phyloP scores from a whole-genome alignment of 805 yeast species.

The Starmera caribaea region DNA sequence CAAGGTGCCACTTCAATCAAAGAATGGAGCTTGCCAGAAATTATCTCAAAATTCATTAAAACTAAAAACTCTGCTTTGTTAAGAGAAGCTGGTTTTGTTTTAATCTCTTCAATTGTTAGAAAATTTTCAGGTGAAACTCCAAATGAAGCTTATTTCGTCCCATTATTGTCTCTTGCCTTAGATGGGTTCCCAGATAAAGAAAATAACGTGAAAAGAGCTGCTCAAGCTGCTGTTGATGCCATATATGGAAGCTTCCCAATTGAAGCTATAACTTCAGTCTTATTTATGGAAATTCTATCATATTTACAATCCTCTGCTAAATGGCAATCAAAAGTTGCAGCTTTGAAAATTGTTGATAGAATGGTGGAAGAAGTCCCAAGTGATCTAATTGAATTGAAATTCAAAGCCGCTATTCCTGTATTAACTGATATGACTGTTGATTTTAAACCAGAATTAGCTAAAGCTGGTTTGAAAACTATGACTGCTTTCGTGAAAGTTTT shows the following conservation, averaged over 20 bases:
- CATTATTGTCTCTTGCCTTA: constrained; percentile 51
- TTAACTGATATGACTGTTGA: constrained; percentile 88
- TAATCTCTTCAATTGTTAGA: constrained; percentile 48
- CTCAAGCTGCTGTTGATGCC: constrained; percentile 68
- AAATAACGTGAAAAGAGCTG: constrained; percentile 73
- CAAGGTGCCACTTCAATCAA: constrained; percentile 38
- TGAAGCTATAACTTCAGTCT: constrained; percentile 68
- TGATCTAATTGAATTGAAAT: constrained; percentile 76
- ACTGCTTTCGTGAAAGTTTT: constrained; percentile 66
- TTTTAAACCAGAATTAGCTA: constrained; percentile 91
- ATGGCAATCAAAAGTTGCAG: constrained; percentile 86
- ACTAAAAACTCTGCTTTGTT: constrained; percentile 64
- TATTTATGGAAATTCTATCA: constrained; percentile 48
- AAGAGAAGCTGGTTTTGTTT: constrained; percentile 67
- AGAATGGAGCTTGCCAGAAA: constrained; percentile 58
- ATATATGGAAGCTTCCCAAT: constrained; percentile 61
- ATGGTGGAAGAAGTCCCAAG: constrained; percentile 72
- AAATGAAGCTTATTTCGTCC: constrained; percentile 63
- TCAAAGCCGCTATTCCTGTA: constrained; percentile 71
- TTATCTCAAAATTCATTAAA: constrained; percentile 56
- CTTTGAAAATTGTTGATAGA: constrained; percentile 63
- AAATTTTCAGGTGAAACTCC: constrained; percentile 62
- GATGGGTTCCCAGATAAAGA: constrained; percentile 84
- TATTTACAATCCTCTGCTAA: constrained; percentile 79
- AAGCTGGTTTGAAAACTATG: constrained; percentile 68